A percentile compares a stretch with the other conserved stretches of the same genome.
phyloP scores from a whole-genome alignment of 1,139 yeast species.

The Torulaspora pretoriensis region DNA sequence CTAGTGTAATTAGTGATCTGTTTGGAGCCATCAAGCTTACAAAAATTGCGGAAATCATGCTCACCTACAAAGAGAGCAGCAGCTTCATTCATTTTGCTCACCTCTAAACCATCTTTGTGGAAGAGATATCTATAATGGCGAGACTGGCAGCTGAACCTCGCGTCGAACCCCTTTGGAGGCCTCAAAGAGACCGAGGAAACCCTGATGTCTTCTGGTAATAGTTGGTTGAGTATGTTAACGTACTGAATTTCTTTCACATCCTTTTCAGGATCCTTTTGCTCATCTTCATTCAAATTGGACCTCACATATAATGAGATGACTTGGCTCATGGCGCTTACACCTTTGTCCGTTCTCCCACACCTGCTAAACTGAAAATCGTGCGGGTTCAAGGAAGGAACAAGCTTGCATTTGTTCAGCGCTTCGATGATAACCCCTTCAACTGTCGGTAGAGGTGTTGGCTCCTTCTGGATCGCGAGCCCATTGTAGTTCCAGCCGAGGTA shows the following conservation, averaged over 20 bases:
- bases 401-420: conserved; percentile 63
- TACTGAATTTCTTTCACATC: conserved; percentile 75
- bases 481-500: conserved; percentile 92
- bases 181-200: conserved; percentile 77
- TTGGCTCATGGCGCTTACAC: conserved; percentile 96
- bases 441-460: conserved; percentile 75
- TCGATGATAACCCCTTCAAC: conserved; percentile 74
- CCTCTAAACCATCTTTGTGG: conserved; percentile 50
- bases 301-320: conserved; percentile 79
- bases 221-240: conserved; percentile 64
- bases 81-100: conserved; percentile 65
- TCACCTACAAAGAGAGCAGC: conserved; percentile 64
- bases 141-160: conserved; percentile 79
- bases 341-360: conserved; percentile 95
- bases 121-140: conserved; percentile 87
- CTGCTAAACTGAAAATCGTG: conserved; percentile 68
- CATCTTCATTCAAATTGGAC: conserved; percentile 54
- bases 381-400: conserved; percentile 61
- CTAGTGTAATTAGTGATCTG: conserved; percentile 76
- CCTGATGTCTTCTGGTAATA: conserved; percentile 76
- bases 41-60: conserved; percentile 90
- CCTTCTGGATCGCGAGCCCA: conserved; percentile 80
- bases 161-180: conserved; percentile 82
- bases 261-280: conserved; percentile 52
- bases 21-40: conserved; percentile 90